These are phyloP conservation scores for Aspergillus pseudotamarii DNA, from an alignment of 2,329 filamentous ascomycete genomes.

Conservation along the genomic window DNA sequence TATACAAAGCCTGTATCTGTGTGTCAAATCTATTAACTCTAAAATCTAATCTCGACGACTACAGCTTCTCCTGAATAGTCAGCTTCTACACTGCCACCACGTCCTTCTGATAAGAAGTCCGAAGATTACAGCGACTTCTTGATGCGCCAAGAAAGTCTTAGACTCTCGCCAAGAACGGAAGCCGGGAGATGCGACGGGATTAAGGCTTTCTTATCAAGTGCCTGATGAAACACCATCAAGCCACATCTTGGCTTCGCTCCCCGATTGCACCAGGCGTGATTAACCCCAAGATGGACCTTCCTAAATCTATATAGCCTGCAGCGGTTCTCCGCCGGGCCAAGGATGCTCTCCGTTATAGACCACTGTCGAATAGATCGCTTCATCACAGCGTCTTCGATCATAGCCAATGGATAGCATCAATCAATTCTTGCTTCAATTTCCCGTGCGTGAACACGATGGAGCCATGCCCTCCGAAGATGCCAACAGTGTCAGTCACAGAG, in stretches of 20 bases:
- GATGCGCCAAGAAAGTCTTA: not conserved
- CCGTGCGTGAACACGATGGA: not conserved
- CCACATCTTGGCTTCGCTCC: not conserved
- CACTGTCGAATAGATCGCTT: not conserved
- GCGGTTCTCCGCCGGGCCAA: constrained; percentile 30
- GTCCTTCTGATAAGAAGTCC: not conserved
- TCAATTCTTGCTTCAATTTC: not conserved
- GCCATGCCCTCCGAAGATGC: not conserved
- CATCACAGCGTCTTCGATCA: not conserved
- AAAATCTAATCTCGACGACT: not conserved
- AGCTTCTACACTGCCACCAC: not conserved
- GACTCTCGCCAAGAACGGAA: not conserved
- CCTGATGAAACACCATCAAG: not conserved
- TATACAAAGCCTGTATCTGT: not conserved
- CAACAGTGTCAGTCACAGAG: not conserved
- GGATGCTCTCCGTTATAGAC: constrained; percentile 2
- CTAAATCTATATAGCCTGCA: constrained; percentile 1
- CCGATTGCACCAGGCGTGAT: not conserved
- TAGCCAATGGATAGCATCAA: not conserved
- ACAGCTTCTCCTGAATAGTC: not conserved
- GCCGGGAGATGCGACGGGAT: not conserved
- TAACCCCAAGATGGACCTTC: not conserved
- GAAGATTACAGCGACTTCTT: not conserved
- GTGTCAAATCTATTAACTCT: not conserved
- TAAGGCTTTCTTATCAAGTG: not conserved